Evolutionary conservation across 208 protist genomes (phyloP).

Genomic region (Leptomonas seymouri): DNA sequence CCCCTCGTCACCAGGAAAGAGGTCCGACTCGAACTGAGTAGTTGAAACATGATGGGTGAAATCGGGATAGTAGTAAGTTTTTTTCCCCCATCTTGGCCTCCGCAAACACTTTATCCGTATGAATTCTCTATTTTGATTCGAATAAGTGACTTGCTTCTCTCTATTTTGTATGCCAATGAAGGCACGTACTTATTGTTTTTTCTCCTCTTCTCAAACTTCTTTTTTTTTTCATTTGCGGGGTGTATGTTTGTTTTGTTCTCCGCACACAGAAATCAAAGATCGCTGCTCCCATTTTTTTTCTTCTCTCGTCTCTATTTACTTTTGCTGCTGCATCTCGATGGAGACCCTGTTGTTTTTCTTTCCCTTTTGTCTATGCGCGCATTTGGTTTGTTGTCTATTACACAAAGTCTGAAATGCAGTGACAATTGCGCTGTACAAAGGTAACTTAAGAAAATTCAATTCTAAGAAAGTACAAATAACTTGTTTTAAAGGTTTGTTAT

Average conservation of each 20-base stretch:
- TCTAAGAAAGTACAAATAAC: conserved; percentile 1
- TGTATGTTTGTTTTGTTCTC: neutral
- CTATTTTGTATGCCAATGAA: neutral
- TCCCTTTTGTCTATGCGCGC: conserved; percentile 12
- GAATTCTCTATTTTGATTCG: too few species aligned
- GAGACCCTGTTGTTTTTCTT: conserved; percentile 10
- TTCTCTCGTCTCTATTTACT: conserved; percentile 16
- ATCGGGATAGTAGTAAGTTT: neutral
- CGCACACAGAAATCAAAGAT: neutral
- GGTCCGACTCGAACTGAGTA: conserved; percentile 23
- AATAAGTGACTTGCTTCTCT: neutral
- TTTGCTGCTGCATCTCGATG: neutral
- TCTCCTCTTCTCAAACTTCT: neutral
- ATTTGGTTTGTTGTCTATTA: conserved; percentile 17
- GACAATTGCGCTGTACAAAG: neutral
- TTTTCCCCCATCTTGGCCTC: too few species aligned
- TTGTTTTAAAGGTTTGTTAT: neutral
- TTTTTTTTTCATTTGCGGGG: neutral
- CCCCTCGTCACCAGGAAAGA: conserved; percentile 22
- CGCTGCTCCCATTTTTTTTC: conserved; percentile 25
- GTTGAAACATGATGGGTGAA: neutral
- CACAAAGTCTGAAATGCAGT: neutral
- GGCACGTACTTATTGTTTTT: conserved; percentile 2
- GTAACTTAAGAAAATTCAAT: neutral
- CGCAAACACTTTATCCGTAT: too few species aligned